A percentile compares a stretch with the other conserved stretches of the same genome.
These are phyloP conservation scores for Apostasia shenzhenica DNA, from an alignment of 106 monocot genomes.

Conservation along the genomic window DNA sequence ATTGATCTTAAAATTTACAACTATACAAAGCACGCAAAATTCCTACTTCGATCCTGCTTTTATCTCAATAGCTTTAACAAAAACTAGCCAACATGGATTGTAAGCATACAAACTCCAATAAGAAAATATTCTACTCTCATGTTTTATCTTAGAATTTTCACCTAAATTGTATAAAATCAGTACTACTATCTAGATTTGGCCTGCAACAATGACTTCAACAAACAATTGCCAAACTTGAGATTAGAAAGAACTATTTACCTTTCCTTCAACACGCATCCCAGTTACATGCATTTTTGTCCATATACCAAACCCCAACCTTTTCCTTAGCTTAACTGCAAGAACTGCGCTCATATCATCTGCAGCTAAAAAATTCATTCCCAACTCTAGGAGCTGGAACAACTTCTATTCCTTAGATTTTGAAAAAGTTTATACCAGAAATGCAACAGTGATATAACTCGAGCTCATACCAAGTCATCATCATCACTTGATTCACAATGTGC, in stretches of 20 bases:
- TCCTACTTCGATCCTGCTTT: too few species aligned
- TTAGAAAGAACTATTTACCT: slow-evolving; percentile 29
- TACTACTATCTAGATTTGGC: too few species aligned
- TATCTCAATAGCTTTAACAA: too few species aligned
- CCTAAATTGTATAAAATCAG: too few species aligned
- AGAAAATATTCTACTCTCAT: too few species aligned
- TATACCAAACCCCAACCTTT: slow-evolving; percentile 76
- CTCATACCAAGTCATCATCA: slow-evolving; percentile 79
- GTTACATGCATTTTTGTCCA: slow-evolving; percentile 89
- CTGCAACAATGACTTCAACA: too few species aligned
- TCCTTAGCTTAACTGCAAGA: slow-evolving; percentile 65
- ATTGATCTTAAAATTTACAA: too few species aligned
- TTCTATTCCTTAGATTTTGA: background rate
- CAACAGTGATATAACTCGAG: background rate
- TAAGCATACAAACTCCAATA: too few species aligned
- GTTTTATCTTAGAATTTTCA: too few species aligned
- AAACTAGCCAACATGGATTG: too few species aligned
- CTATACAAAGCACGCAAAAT: too few species aligned
- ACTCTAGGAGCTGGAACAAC: slow-evolving; percentile 56
- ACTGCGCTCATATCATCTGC: slow-evolving; percentile 84
- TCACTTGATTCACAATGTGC: slow-evolving; percentile 55
- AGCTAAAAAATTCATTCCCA: slow-evolving; percentile 82
- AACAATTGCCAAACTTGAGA: too few species aligned
- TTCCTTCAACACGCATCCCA: slow-evolving; percentile 94
- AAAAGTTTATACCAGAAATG: background rate